Conservation (phyloP, 208 protist species). For the Porcisia hertigi region DNA sequence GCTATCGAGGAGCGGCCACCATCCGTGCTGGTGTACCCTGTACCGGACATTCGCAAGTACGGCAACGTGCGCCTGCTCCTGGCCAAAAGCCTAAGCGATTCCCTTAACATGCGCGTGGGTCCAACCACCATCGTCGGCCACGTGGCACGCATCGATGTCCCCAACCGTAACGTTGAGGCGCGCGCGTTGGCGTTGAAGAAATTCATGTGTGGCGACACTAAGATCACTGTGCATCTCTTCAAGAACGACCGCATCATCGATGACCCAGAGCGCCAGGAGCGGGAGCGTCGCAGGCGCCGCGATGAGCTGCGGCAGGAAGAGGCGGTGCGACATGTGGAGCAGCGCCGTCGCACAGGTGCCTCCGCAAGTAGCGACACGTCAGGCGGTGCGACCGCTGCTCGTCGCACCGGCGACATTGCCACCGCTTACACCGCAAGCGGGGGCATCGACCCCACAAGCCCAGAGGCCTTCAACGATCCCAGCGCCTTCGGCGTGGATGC, state of each 20-base stretch:
- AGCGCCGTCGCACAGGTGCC: constrained; percentile 1
- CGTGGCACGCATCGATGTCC: constrained; percentile 82
- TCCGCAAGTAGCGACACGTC: neutral
- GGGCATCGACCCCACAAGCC: constrained; percentile 9
- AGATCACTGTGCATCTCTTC: constrained; percentile 69
- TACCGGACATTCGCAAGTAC: constrained; percentile 56
- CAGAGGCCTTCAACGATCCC: constrained; percentile 14
- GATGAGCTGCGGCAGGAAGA: neutral
- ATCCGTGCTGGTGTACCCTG: constrained; percentile 83
- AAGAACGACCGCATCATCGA: constrained; percentile 92
- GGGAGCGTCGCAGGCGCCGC: constrained; percentile 15
- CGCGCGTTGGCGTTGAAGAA: constrained; percentile 74
- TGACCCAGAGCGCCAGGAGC: constrained; percentile 36
- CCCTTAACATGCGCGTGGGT: constrained; percentile 79
- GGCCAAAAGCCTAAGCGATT: constrained; percentile 79
- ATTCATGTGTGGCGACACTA: constrained; percentile 79
- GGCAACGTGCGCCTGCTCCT: constrained; percentile 76
- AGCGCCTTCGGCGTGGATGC: constrained; percentile 7
- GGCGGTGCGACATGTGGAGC: constrained; percentile 1
- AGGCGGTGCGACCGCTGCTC: neutral
- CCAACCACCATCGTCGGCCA: constrained; percentile 81
- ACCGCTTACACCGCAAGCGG: neutral
- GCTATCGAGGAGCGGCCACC: constrained; percentile 64
- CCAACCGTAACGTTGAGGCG: constrained; percentile 81
- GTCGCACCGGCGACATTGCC: neutral